A percentile compares a stretch with the other conserved stretches of the same genome.
Evolutionary conservation across 176 grass and related monocot genomes (phyloP).

Genomic region (Carex kokanica): DNA sequence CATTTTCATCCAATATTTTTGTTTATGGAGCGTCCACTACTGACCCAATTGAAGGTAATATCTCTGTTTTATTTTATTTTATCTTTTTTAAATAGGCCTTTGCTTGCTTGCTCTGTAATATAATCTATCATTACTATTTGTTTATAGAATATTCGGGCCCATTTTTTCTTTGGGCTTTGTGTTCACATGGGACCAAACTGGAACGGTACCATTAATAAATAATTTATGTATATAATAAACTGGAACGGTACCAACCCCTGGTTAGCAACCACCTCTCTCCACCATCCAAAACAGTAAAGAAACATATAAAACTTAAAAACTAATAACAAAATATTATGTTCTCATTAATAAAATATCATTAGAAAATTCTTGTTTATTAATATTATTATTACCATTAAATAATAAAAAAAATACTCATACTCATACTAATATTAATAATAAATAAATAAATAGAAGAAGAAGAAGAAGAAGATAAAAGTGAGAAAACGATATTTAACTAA

Average conservation of each 20-base stretch:
- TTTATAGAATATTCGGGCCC: background rate
- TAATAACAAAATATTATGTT: background rate
- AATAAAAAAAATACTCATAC: background rate
- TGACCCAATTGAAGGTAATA: constrained; percentile 77
- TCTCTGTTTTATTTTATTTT: background rate
- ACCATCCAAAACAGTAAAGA: background rate
- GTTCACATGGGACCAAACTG: constrained; percentile 9
- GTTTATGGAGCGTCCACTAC: constrained; percentile 40
- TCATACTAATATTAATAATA: background rate
- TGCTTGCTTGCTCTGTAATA: background rate
- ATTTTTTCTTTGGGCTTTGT: background rate
- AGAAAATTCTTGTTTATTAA: background rate
- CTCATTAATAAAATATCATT: background rate
- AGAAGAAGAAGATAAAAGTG: background rate
- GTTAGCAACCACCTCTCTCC: background rate
- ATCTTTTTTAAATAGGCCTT: background rate
- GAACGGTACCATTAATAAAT: background rate
- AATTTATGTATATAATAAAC: background rate
- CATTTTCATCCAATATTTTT: constrained; percentile 36
- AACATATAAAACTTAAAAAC: background rate
- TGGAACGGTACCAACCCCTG: background rate
- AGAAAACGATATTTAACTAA: background rate
- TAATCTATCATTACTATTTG: constrained; percentile 2
- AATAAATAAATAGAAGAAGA: background rate
- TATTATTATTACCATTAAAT: background rate